Base-by-base conservation (phyloP, 116 monocot species). In the Phalaenopsis hybrid region DNA sequence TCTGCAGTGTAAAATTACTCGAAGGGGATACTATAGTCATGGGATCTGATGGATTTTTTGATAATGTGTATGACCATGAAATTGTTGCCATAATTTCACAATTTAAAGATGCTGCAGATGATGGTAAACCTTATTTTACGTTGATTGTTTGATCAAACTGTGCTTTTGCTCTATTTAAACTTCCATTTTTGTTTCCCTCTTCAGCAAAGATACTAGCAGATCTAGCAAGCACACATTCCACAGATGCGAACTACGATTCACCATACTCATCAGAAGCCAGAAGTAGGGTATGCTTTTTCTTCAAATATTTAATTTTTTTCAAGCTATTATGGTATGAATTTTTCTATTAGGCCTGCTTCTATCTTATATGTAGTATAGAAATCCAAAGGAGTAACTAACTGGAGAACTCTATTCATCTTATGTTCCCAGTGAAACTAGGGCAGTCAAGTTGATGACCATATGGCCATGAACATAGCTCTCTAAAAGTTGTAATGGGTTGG, bases 31-130 rank as follows among this genome's bases (percentile, higher is more conserved):
- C 78, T 34, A 80, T 96, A 44, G 87, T 96, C 21, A 82, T 94
- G 90, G 96, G 94, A 50, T 92, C 96, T 50, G 96, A 96, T 92
- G 96, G 96, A 44, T 89, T 96, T 55, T 96, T 96, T 81, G 96
- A 96, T 80, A 96, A 96, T 86, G 78, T 92, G 51, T 96, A 87
- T 85, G 89, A 96, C 79, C 83, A 86, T 44, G 96, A 96, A 86
- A 94, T 96, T 74, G 48, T 92, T 74, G 84, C 90, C 63, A 79
- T 61, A 48, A 44, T 94, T 70, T 91, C 89, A 0, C 83, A 75
- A 45, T 87, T 84, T 49, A 81, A 84, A 78, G 86, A 88, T 78
- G 87, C 81, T 20, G 37, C 51, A n/a, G 82, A 86, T 75, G 90
- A 94, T 83, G 94, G 94, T 96, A 87, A 18, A 44, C 67, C 81